Conservation (phyloP, 139 green algal genomes). For the Micromonas pusilla region DNA sequence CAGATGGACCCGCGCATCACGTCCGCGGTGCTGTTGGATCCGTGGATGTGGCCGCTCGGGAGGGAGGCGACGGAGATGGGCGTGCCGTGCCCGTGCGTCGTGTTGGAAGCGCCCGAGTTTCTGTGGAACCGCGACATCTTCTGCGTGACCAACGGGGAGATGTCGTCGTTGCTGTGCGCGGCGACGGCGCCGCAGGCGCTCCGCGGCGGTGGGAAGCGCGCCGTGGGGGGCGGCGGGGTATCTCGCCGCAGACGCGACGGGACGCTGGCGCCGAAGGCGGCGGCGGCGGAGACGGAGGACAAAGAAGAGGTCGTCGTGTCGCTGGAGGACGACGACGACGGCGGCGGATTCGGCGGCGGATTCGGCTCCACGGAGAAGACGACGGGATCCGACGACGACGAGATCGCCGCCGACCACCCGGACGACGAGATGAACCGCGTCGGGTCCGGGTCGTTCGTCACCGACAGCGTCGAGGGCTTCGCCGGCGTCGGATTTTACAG, state of each 20-base stretch:
- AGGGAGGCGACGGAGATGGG: background rate
- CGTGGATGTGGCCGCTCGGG: slow-evolving; percentile 22
- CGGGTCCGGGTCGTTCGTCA: background rate
- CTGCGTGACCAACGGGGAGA: slow-evolving; percentile 12
- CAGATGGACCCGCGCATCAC: slow-evolving; percentile 13
- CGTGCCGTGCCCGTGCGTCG: background rate
- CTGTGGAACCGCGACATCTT: slow-evolving; percentile 17
- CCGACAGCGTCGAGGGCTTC: background rate
- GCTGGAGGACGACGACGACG: too few species aligned
- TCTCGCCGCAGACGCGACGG: too few species aligned
- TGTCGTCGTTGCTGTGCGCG: background rate
- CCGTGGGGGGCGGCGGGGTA: too few species aligned
- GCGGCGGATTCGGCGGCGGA: too few species aligned
- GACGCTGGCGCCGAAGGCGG: too few species aligned
- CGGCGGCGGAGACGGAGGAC: too few species aligned
- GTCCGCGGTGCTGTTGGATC: slow-evolving; percentile 13
- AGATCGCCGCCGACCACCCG: background rate
- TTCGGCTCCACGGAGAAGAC: too few species aligned
- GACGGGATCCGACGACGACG: too few species aligned
- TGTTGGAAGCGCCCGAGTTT: slow-evolving; percentile 12
- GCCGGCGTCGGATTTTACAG: background rate
- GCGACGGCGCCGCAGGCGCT: background rate
- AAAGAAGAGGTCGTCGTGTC: too few species aligned
- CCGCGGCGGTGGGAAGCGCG: background rate
- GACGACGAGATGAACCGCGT: background rate